Conservation (phyloP, 1,139 yeast genomes). For the Casaregolazyma suthepensis region DNA sequence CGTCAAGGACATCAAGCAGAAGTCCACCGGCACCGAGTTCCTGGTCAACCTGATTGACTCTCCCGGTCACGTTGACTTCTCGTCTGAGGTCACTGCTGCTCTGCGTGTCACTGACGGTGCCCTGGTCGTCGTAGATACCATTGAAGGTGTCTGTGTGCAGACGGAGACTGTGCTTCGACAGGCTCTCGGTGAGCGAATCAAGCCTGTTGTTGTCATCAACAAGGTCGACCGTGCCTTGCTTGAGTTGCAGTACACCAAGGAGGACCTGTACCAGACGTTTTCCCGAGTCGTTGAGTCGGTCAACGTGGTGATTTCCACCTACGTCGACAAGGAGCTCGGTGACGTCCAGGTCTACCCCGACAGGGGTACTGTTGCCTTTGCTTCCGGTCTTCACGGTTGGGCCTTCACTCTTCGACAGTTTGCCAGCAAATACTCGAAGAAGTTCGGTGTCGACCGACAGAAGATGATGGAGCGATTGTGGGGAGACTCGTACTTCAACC, state of each 20-base stretch:
- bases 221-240: conserved; percentile 99
- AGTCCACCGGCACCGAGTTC: conserved; percentile 90
- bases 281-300: conserved; percentile 99
- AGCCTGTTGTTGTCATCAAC: conserved; percentile 98
- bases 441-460: conserved; percentile 96
- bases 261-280: conserved; percentile 97
- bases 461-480: conserved; percentile 99
- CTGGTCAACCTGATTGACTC: conserved; percentile 98
- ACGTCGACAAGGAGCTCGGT: conserved; percentile 85
- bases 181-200: conserved; percentile 98
- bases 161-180: conserved; percentile 99
- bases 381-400: conserved; percentile 99
- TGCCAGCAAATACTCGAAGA: conserved; percentile 96
- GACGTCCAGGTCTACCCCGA: conserved; percentile 99
- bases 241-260: conserved; percentile 98
- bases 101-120: conserved; percentile 99
- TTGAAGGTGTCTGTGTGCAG: conserved; percentile 99
- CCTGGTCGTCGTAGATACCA: conserved; percentile 97
- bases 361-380: conserved; percentile 98
- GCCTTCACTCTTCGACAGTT: conserved; percentile 99
- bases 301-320: conserved; percentile 95
- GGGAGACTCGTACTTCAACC: conserved; percentile 99
- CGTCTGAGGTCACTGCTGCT: conserved; percentile 99
- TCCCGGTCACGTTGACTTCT: conserved; percentile 99
- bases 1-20: conserved; percentile 91